These are phyloP conservation scores for Prosopis cineraria DNA, from an alignment of 306 rosid species.

Conservation along the genomic window DNA sequence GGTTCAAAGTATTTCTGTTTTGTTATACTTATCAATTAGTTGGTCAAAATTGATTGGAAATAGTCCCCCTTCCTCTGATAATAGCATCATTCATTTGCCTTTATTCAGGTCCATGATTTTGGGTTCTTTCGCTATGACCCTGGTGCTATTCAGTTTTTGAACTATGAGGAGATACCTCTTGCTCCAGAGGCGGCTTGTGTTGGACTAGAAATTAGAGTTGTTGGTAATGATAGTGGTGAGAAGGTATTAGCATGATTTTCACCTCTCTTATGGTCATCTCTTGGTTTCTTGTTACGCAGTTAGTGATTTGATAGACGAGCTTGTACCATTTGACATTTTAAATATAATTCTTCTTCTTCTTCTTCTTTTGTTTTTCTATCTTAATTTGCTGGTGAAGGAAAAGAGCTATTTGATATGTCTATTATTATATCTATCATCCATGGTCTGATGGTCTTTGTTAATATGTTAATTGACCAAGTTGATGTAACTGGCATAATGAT, in stretches of 20 bases:
- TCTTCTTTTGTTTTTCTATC: background rate
- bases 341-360: background rate
- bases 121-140: constrained; percentile 96
- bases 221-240: constrained; percentile 98
- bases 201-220: constrained; percentile 96
- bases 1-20: background rate
- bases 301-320: constrained; percentile 21
- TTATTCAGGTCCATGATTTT: constrained; percentile 88
- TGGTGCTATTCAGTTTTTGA: constrained; percentile 70
- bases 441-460: background rate
- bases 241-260: constrained; percentile 62
- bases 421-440: background rate
- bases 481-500: background rate
- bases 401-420: constrained; percentile 24
- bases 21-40: background rate
- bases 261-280: constrained; percentile 16
- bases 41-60: background rate
- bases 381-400: constrained; percentile 21
- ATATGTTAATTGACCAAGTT: constrained; percentile 26
- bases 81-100: constrained; percentile 28
- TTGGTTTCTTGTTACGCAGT: constrained; percentile 19
- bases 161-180: constrained; percentile 90
- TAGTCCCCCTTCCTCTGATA: constrained; percentile 2
- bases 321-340: constrained; percentile 23
- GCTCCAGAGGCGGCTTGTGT: constrained; percentile 89